Percentiles rank a stretch among this genome's conserved stretches.
These are phyloP conservation scores for Ceratocystis smalleyi DNA, from an alignment of 2,329 filamentous ascomycete species.

Conservation along the genomic window DNA sequence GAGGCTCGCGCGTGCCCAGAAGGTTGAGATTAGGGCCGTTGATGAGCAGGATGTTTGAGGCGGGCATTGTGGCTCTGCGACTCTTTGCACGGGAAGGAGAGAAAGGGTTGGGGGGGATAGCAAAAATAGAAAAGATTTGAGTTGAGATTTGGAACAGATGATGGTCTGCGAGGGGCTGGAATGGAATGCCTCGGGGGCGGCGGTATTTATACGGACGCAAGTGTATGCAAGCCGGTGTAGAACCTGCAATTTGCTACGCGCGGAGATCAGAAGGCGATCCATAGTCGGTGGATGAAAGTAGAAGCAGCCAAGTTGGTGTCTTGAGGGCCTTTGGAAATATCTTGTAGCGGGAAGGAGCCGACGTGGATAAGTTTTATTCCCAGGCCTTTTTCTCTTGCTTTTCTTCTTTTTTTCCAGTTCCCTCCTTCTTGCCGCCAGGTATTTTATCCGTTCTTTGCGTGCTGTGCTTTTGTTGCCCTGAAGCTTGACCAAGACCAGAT, in stretches of 20 bases:
- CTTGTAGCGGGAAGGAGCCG: background rate
- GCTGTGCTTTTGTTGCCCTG: too few species aligned
- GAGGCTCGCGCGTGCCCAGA: constrained; percentile 57
- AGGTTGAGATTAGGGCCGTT: constrained; percentile 77
- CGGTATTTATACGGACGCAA: background rate
- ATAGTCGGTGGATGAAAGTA: background rate
- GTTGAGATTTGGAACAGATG: background rate
- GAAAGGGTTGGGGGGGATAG: background rate
- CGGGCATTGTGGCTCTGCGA: constrained; percentile 20
- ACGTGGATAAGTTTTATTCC: constrained; percentile 9
- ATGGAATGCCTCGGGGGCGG: too few species aligned
- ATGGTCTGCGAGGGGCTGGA: background rate
- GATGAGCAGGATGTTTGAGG: constrained; percentile 48
- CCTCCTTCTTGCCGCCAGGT: too few species aligned
- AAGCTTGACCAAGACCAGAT: too few species aligned
- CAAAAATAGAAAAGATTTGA: background rate
- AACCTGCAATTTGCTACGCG: background rate
- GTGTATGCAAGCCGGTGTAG: background rate
- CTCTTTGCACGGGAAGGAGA: background rate
- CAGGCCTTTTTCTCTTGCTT: too few species aligned
- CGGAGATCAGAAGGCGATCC: background rate
- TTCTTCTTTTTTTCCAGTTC: too few species aligned
- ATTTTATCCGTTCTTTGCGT: too few species aligned
- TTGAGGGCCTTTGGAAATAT: background rate
- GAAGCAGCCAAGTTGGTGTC: background rate